Conservation (phyloP, 2,329 filamentous ascomycete species). For the Chaetomium globosum region DNA sequence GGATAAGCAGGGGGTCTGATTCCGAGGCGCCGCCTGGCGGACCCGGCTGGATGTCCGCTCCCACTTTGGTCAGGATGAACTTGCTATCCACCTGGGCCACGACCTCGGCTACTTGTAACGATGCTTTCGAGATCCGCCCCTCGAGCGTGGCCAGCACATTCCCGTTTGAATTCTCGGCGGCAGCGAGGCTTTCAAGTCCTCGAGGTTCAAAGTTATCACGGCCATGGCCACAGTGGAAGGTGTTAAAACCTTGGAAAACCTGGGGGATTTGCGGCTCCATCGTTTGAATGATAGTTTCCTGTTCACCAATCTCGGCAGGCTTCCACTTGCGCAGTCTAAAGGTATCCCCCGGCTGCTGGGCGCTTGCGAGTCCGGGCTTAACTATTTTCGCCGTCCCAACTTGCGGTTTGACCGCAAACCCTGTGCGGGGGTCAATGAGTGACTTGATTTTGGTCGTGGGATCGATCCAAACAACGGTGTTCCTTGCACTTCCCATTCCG, state of each 20-base stretch:
- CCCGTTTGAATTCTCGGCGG: slow-evolving; percentile 29
- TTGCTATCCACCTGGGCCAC: slow-evolving; percentile 87
- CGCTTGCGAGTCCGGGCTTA: slow-evolving; percentile 56
- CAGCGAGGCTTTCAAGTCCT: not conserved
- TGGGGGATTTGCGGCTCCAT: slow-evolving; percentile 51
- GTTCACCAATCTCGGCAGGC: slow-evolving; percentile 16
- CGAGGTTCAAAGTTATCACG: slow-evolving; percentile 20
- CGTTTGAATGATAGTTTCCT: slow-evolving; percentile 73
- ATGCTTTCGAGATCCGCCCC: slow-evolving; percentile 62
- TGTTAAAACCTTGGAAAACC: slow-evolving; percentile 42
- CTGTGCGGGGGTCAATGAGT: slow-evolving; percentile 59
- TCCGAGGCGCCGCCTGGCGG: not conserved
- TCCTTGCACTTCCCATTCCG: slow-evolving; percentile 5
- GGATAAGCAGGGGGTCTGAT: slow-evolving; percentile 56
- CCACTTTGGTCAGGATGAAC: slow-evolving; percentile 74
- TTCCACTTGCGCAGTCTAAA: slow-evolving; percentile 34
- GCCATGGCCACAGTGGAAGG: slow-evolving; percentile 35
- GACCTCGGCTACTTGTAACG: slow-evolving; percentile 63
- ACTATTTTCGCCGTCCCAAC: slow-evolving; percentile 28
- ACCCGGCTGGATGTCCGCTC: slow-evolving; percentile 31
- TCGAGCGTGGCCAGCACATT: slow-evolving; percentile 37
- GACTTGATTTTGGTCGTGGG: slow-evolving; percentile 58
- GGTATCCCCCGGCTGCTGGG: not conserved
- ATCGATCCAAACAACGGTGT: slow-evolving; percentile 60
- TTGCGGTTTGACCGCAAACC: slow-evolving; percentile 45